phyloP scores from a whole-genome alignment of 1,284 basidiomycete species.

The Rhodofomes roseus region DNA sequence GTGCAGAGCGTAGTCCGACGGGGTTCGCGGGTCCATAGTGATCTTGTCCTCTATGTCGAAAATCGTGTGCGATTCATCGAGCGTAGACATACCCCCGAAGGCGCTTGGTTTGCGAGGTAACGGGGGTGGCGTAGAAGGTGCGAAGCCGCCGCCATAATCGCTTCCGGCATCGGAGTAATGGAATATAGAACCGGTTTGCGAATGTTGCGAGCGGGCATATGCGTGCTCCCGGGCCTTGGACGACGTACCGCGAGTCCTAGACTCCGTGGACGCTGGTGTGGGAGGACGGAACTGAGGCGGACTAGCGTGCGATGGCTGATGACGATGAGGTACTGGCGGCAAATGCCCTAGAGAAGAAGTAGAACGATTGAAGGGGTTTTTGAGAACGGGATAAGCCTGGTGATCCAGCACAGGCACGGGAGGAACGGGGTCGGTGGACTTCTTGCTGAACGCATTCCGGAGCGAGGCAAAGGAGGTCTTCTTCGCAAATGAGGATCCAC shows the following conservation, averaged over 20 bases:
- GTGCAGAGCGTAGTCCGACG: constrained; percentile 83
- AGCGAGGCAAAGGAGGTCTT: constrained; percentile 85
- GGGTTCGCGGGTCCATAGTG: constrained; percentile 68
- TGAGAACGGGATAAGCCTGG: constrained; percentile 62
- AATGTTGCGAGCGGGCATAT: constrained; percentile 65
- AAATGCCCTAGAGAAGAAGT: constrained; percentile 60
- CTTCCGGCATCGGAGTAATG: constrained; percentile 67
- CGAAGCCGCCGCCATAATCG: constrained; percentile 50
- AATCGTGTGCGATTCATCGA: constrained; percentile 47
- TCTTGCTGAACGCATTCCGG: constrained; percentile 81
- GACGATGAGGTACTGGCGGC: constrained; percentile 27
- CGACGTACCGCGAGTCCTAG: constrained; percentile 35
- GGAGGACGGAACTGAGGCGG: constrained; percentile 52
- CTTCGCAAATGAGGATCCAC: constrained; percentile 60
- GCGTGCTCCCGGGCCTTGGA: constrained; percentile 52
- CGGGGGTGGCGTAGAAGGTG: constrained; percentile 64
- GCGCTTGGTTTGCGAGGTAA: constrained; percentile 69
- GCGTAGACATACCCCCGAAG: constrained; percentile 38
- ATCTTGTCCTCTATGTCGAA: constrained; percentile 63
- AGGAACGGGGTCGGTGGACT: constrained; percentile 49
- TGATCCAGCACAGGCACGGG: constrained; percentile 67
- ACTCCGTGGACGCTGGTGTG: constrained; percentile 55
- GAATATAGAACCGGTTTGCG: constrained; percentile 68
- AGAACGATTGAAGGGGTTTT: constrained; percentile 77
- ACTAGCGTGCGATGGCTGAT: constrained; percentile 35